Conservation (phyloP, 495 filamentous ascomycete species). For the Penicillium lividum region DNA sequence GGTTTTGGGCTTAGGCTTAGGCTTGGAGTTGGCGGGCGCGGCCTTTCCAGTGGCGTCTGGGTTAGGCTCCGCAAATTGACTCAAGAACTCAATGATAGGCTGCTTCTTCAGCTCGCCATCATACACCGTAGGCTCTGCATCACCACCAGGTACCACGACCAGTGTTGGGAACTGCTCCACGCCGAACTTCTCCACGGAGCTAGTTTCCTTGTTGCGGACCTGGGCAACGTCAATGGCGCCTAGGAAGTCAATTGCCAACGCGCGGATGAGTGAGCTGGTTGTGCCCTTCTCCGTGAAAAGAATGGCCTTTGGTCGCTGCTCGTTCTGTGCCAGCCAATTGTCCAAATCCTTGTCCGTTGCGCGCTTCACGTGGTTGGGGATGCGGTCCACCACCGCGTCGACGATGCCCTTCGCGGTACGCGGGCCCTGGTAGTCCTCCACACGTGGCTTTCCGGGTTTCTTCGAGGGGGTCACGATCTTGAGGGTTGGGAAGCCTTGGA, state of each 20-base stretch:
- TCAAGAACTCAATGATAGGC: constrained; percentile 78
- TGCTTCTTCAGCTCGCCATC: constrained; percentile 86
- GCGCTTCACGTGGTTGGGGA: constrained; percentile 87
- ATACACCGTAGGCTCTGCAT: constrained; percentile 68
- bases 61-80: constrained; percentile 72
- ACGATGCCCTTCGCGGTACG: constrained; percentile 83
- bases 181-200: constrained; percentile 71
- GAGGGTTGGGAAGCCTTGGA: constrained; percentile 94
- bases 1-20: constrained; percentile 49
- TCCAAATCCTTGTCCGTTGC: constrained; percentile 79
- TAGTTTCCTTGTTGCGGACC: constrained; percentile 78
- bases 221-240: constrained; percentile 80
- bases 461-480: constrained; percentile 90
- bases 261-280: constrained; percentile 77
- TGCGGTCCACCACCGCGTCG: constrained; percentile 79
- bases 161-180: constrained; percentile 77
- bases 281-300: constrained; percentile 94
- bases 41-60: constrained; percentile 53
- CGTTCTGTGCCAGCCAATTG: constrained; percentile 69
- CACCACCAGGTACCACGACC: constrained; percentile 75
- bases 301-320: constrained; percentile 80
- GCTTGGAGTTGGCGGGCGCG: constrained; percentile 47
- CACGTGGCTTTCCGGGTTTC: constrained; percentile 75
- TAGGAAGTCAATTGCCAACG: constrained; percentile 89
- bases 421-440: constrained; percentile 90